Percentiles rank a stretch among this genome's conserved stretches.
Conservation (phyloP, 2,329 filamentous ascomycete genomes). For the Ceratocystis papillata region DNA sequence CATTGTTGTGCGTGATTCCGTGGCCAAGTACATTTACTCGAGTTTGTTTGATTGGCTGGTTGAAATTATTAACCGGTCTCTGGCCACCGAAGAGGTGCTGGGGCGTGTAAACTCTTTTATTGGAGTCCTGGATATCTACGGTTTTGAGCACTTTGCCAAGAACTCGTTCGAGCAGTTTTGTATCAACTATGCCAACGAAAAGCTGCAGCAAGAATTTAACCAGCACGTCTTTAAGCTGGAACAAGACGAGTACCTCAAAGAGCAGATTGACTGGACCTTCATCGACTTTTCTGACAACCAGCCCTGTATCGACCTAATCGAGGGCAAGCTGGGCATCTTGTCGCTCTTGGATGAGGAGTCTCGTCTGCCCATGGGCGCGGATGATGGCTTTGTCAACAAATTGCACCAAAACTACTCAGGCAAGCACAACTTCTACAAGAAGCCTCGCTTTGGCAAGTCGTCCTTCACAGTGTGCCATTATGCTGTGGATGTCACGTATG, state of each 20-base stretch:
- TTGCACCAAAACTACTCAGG: slow-evolving; percentile 86
- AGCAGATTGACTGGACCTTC: slow-evolving; percentile 98
- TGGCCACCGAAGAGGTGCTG: slow-evolving; percentile 81
- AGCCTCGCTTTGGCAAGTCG: slow-evolving; percentile 93
- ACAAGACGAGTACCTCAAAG: slow-evolving; percentile 91
- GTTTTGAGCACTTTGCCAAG: slow-evolving; percentile 98
- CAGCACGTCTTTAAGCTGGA: slow-evolving; percentile 98
- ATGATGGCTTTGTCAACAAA: slow-evolving; percentile 94
- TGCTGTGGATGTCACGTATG: slow-evolving; percentile 93
- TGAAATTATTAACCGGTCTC: slow-evolving; percentile 84
- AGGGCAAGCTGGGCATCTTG: slow-evolving; percentile 88
- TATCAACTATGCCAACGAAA: slow-evolving; percentile 99
- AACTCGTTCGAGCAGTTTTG: slow-evolving; percentile 99
- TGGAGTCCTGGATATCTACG: slow-evolving; percentile 97
- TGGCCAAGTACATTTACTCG: slow-evolving; percentile 97
- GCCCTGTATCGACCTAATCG: slow-evolving; percentile 95
- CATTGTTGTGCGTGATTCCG: slow-evolving; percentile 86
- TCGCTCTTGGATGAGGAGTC: slow-evolving; percentile 94
- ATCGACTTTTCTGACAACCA: slow-evolving; percentile 99
- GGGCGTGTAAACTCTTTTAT: slow-evolving; percentile 81
- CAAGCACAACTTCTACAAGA: slow-evolving; percentile 97
- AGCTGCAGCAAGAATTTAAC: slow-evolving; percentile 98
- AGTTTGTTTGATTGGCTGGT: slow-evolving; percentile 98
- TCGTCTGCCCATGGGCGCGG: slow-evolving; percentile 88
- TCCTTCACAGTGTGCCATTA: slow-evolving; percentile 98